Evolutionary conservation across 257 asterid species (phyloP).

Genomic region (Lithospermum erythrorhizon): DNA sequence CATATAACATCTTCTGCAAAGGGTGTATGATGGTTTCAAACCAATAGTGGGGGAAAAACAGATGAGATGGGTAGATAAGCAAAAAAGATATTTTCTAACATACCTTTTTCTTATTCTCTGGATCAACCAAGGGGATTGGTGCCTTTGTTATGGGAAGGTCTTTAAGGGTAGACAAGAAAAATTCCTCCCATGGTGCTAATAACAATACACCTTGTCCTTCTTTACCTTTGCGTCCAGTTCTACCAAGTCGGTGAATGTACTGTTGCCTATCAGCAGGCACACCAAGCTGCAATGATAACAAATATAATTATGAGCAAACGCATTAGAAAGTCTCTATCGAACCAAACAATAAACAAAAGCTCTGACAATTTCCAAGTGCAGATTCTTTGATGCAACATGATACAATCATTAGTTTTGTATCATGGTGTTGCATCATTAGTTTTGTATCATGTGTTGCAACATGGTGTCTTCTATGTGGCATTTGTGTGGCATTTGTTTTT

Average conservation of each 20-base stretch:
- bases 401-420: too few species aligned
- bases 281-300: constrained; percentile 46
- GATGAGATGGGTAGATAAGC: not conserved
- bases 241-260: constrained; percentile 86
- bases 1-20: not conserved
- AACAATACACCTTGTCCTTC: constrained; percentile 82
- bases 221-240: constrained; percentile 96
- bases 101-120: constrained; percentile 71
- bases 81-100: not conserved
- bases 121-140: constrained; percentile 62
- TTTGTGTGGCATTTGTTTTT: too few species aligned
- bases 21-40: not conserved
- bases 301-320: not conserved
- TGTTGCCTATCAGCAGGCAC: constrained; percentile 90
- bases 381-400: not conserved
- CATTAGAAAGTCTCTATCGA: not conserved
- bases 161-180: constrained; percentile 61
- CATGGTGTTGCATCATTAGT: too few species aligned
- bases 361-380: too few species aligned
- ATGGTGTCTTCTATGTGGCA: too few species aligned
- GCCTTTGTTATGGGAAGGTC: constrained; percentile 81
- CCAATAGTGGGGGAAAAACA: not conserved
- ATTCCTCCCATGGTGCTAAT: constrained; percentile 98
- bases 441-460: too few species aligned
- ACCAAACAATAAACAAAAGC: too few species aligned